Conservation (phyloP, 2,329 filamentous ascomycete genomes). For the Diaporthe citrichinensis region DNA sequence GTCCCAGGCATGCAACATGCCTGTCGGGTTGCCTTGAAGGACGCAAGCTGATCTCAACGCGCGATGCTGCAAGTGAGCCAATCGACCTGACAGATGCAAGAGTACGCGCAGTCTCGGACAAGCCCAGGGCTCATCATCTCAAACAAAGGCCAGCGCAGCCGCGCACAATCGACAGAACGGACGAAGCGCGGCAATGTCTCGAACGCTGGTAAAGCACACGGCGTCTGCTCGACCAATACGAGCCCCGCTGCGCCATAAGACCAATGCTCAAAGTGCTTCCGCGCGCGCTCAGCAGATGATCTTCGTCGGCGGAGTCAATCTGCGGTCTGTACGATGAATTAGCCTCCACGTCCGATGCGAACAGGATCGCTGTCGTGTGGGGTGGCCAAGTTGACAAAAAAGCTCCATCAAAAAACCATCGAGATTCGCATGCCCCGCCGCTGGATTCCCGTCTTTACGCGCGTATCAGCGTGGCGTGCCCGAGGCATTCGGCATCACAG, state of each 20-base stretch:
- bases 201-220: not conserved
- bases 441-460: slow-evolving; percentile 14
- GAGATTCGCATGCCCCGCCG: slow-evolving; percentile 3
- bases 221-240: slow-evolving; percentile 25
- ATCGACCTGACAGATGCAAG: not conserved
- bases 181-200: slow-evolving; percentile 16
- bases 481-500: slow-evolving; percentile 1
- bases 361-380: slow-evolving; percentile 6
- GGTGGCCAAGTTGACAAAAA: not conserved
- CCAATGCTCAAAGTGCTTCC: not conserved
- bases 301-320: slow-evolving; percentile 18
- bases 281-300: slow-evolving; percentile 12
- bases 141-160: not conserved
- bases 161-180: not conserved
- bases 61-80: not conserved
- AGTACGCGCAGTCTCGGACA: not conserved
- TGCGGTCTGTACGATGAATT: not conserved
- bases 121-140: not conserved
- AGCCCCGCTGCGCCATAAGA: not conserved
- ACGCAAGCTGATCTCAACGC: not conserved
- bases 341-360: slow-evolving; percentile 24
- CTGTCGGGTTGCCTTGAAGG: not conserved
- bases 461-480: slow-evolving; percentile 1
- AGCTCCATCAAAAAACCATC: not conserved
- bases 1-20: not conserved